These are phyloP conservation scores for Articulospora tetracladia DNA, from an alignment of 495 filamentous ascomycete genomes.

Conservation along the genomic window DNA sequence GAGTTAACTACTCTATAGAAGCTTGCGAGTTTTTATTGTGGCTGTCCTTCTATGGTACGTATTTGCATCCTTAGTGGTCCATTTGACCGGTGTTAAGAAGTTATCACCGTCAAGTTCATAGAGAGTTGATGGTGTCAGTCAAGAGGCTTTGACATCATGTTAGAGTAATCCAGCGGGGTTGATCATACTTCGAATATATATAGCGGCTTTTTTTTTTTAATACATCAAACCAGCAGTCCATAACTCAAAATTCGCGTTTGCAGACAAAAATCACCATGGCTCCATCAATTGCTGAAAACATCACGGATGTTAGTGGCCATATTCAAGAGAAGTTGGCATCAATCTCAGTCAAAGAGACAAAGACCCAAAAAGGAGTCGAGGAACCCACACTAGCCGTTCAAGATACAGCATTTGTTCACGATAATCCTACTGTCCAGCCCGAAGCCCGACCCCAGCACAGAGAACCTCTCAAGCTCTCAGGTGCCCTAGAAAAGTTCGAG, in stretches of 20 bases:
- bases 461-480: conserved; percentile 28
- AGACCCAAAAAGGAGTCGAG: background rate
- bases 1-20: too few species aligned
- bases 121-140: background rate
- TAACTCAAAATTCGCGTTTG: background rate
- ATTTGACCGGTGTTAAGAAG: background rate
- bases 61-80: too few species aligned
- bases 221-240: background rate
- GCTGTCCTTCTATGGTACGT: too few species aligned
- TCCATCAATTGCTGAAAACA: conserved; percentile 21
- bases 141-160: background rate
- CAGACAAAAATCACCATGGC: conserved; percentile 16
- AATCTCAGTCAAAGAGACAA: conserved; percentile 4
- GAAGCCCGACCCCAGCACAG: conserved; percentile 6
- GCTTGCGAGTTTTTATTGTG: too few species aligned
- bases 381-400: background rate
- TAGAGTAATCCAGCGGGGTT: background rate
- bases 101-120: background rate
- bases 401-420: background rate
- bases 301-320: conserved; percentile 14
- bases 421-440: conserved; percentile 10
- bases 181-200: background rate
- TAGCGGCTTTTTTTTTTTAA: background rate
- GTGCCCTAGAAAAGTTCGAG: conserved; percentile 53
- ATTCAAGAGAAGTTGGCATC: conserved; percentile 21